A percentile compares a stretch with the other conserved stretches of the same genome.
phyloP scores from a whole-genome alignment of 78 protist genomes.

The Thecamonas trahens region DNA sequence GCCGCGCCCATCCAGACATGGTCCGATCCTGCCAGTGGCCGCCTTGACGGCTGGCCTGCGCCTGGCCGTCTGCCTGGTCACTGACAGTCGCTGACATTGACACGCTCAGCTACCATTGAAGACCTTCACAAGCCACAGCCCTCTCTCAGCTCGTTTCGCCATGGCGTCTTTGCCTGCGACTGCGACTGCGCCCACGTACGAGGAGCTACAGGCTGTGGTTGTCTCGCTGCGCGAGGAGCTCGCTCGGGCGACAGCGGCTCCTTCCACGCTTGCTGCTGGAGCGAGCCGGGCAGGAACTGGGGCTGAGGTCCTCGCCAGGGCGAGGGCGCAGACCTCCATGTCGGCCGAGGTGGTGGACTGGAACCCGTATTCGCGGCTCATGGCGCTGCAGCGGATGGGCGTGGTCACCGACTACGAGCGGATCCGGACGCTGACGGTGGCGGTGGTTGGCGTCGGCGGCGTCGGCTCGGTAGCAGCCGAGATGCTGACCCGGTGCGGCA shows the following conservation, averaged over 20 bases:
- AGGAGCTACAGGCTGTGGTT: not conserved
- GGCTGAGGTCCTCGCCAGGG: not conserved
- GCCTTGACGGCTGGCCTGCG: no score
- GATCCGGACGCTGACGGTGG: slow-evolving; percentile 68
- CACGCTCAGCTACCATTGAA: no score
- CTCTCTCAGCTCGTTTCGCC: no score
- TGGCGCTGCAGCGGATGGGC: slow-evolving; percentile 96
- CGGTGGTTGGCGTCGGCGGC: slow-evolving; percentile 90
- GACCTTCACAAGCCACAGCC: no score
- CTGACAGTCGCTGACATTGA: no score
- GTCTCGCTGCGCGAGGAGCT: not conserved
- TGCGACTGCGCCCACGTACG: not conserved
- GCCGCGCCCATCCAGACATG: no score
- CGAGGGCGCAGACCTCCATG: slow-evolving; percentile 26
- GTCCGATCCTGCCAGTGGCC: no score
- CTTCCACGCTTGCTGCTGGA: not conserved
- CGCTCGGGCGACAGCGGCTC: not conserved
- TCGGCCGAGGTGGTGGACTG: slow-evolving; percentile 63
- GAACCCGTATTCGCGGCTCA: slow-evolving; percentile 72
- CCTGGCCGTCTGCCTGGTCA: no score
- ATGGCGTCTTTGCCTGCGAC: no score
- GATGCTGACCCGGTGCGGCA: slow-evolving; percentile 95
- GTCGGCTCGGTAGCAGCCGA: slow-evolving; percentile 93
- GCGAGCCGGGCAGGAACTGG: not conserved
- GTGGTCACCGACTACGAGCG: slow-evolving; percentile 86